phyloP scores from a whole-genome alignment of 371 early-diverging fungal genomes.

The Mucor lusitanicus region DNA sequence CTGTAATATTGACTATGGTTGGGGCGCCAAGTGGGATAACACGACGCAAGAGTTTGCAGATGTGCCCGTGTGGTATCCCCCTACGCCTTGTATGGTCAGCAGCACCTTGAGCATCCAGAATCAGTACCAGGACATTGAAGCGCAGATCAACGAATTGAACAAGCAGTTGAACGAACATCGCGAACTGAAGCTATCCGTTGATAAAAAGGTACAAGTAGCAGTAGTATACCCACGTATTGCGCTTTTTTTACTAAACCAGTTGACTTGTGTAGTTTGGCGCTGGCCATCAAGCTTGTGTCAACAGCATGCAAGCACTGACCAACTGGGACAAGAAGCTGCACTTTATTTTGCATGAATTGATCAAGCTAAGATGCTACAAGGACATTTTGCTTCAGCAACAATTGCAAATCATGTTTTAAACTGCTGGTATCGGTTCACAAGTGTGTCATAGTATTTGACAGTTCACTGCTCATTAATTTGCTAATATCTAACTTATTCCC shows the following conservation, averaged over 20 bases:
- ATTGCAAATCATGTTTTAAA: not conserved
- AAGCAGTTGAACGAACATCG: slow-evolving; percentile 23
- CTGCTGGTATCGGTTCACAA: not conserved
- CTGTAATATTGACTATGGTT: slow-evolving; percentile 41
- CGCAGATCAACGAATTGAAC: slow-evolving; percentile 8
- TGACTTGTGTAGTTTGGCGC: not conserved
- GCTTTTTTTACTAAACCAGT: not conserved
- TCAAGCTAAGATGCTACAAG: slow-evolving; percentile 15
- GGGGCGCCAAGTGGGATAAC: slow-evolving; percentile 17
- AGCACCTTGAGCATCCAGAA: slow-evolving; percentile 16
- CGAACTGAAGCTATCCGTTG: slow-evolving; percentile 2
- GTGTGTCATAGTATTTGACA: not conserved
- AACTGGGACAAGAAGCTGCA: slow-evolving; percentile 24
- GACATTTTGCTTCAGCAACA: slow-evolving; percentile 1
- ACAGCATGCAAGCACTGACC: slow-evolving; percentile 16
- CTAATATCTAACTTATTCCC: not conserved
- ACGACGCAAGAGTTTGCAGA: not conserved
- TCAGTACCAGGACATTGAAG: slow-evolving; percentile 13
- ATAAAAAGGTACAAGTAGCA: slow-evolving; percentile 14
- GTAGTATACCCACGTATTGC: too few species aligned
- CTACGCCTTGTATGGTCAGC: slow-evolving; percentile 26
- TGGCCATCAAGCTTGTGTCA: slow-evolving; percentile 1
- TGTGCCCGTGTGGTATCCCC: slow-evolving; percentile 30
- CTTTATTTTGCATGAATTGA: slow-evolving; percentile 15
- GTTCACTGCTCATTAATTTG: not conserved